phyloP scores from a whole-genome alignment of 2,329 filamentous ascomycete genomes.

The Trichothecium roseum region DNA sequence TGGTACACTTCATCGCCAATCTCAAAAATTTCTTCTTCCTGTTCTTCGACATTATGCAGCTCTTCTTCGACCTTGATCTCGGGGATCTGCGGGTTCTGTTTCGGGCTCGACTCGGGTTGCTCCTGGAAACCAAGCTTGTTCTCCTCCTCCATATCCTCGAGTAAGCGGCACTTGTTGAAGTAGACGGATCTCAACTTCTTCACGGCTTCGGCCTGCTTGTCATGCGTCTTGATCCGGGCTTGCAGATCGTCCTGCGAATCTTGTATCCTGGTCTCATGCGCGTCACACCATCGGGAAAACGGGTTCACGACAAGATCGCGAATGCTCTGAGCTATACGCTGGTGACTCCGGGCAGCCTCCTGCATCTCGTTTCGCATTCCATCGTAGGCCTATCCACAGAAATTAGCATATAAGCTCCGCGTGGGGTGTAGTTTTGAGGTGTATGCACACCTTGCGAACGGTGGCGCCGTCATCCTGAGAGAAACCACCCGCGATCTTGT shows the following conservation, averaged over 20 bases:
- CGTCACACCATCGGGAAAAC: constrained; percentile 92
- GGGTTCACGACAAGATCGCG: constrained; percentile 90
- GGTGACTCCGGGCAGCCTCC: constrained; percentile 79
- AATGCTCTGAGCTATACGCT: constrained; percentile 93
- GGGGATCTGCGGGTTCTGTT: constrained; percentile 50
- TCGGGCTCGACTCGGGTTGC: constrained; percentile 56
- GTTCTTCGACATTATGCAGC: constrained; percentile 50
- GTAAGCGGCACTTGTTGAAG: constrained; percentile 95
- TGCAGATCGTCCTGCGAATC: constrained; percentile 94
- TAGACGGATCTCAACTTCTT: constrained; percentile 93
- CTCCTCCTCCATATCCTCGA: constrained; percentile 96
- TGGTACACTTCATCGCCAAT: constrained; percentile 83
- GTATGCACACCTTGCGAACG: constrained; percentile 68
- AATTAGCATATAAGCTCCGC: constrained; percentile 8
- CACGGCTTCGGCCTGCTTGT: constrained; percentile 80
- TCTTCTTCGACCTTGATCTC: constrained; percentile 65
- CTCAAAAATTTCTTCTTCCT: constrained; percentile 80
- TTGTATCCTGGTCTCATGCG: constrained; percentile 82
- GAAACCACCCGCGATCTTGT: constrained; percentile 78
- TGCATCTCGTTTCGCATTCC: constrained; percentile 89
- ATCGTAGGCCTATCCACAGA: constrained; percentile 65
- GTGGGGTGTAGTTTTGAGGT: background rate
- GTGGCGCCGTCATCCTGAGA: constrained; percentile 88
- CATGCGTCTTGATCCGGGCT: constrained; percentile 79
- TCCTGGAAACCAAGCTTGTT: constrained; percentile 97